Percentiles rank a stretch among this genome's conserved stretches.
Evolutionary conservation across 352 stramenopile species (phyloP).

Genomic region (Chrysophaeum taylorii): DNA sequence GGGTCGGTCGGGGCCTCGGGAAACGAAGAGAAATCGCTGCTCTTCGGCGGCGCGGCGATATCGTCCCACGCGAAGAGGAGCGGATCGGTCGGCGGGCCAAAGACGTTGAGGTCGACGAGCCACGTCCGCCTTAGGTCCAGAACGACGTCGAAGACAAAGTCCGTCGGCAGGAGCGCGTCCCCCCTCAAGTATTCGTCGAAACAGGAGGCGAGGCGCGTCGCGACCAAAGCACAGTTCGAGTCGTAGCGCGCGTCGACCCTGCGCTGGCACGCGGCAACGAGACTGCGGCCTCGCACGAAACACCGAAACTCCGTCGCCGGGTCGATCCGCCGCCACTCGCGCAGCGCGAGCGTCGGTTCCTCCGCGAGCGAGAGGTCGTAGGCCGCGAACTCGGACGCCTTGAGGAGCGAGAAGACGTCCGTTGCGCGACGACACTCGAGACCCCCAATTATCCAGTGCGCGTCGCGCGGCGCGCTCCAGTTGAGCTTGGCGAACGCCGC

Average conservation of each 20-base stretch:
- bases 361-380: neutral
- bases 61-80: neutral
- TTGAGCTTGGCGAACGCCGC: constrained; percentile 8
- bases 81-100: neutral
- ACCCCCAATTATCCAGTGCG: neutral
- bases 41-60: neutral
- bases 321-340: neutral
- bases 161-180: neutral
- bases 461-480: constrained; percentile 5
- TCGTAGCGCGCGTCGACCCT: neutral
- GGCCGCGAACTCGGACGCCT: neutral
- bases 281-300: neutral
- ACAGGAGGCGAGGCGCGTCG: neutral
- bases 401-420: constrained; percentile 8
- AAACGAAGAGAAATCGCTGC: neutral
- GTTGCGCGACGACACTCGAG: neutral
- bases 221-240: neutral
- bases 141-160: constrained; percentile 15
- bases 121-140: neutral
- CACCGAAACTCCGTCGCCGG: constrained; percentile 5
- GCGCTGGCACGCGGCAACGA: neutral
- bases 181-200: neutral
- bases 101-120: neutral
- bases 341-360: neutral
- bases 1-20: neutral